Percentiles rank a stretch among this genome's conserved stretches.
Evolutionary conservation across 306 rosid genomes (phyloP).

Genomic region (Medicago lupulina): DNA sequence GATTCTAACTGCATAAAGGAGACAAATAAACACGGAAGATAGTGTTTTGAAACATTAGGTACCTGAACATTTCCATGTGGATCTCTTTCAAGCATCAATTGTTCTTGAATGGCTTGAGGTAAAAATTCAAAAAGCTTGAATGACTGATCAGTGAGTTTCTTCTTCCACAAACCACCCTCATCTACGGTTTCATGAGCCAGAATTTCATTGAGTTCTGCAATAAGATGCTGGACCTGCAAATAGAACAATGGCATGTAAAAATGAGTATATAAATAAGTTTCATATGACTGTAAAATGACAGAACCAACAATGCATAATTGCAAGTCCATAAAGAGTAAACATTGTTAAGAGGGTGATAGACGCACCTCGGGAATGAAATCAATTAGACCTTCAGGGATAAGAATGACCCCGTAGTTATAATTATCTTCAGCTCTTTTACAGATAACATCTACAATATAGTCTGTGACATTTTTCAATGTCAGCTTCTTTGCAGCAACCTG

Average conservation of each 20-base stretch:
- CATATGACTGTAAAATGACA: constrained; percentile 8
- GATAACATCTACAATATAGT: constrained; percentile 85
- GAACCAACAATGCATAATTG: constrained; percentile 2
- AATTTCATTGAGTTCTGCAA: constrained; percentile 93
- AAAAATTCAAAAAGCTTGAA: constrained; percentile 83
- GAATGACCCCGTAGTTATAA: constrained; percentile 94
- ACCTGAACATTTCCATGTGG: constrained; percentile 99
- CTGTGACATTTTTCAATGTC: constrained; percentile 95
- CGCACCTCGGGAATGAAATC: constrained; percentile 99
- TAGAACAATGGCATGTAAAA: constrained; percentile 37
- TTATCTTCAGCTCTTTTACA: constrained; percentile 75
- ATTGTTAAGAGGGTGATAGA: constrained; percentile 32
- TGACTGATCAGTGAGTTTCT: constrained; percentile 84
- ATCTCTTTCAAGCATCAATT: constrained; percentile 98
- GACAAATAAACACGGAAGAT: constrained; percentile 29
- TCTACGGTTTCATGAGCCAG: constrained; percentile 83
- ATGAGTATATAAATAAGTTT: constrained; percentile 21
- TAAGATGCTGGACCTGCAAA: constrained; percentile 92
- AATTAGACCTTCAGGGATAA: constrained; percentile 97
- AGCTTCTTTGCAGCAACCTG: constrained; percentile 96
- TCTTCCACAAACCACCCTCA: constrained; percentile 89
- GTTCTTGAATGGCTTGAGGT: constrained; percentile 98
- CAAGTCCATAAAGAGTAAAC: constrained; percentile 4
- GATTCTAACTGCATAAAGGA: constrained; percentile 16
- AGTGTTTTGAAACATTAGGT: constrained; percentile 31